Base-by-base conservation (phyloP, 352 stramenopile species). In the Phytophthora brassicae region DNA sequence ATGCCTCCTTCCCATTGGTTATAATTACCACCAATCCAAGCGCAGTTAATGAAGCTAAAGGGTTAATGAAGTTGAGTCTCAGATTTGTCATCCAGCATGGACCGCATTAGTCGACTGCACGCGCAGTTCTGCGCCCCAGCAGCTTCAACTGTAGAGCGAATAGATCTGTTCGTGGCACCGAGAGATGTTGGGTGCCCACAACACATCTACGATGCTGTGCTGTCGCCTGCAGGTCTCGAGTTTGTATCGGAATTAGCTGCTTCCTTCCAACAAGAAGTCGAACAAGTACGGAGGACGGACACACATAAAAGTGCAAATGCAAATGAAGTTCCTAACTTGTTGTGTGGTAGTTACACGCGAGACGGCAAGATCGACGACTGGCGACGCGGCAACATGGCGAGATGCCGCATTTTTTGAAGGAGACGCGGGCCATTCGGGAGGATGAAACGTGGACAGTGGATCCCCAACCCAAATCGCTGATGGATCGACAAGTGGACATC, bases 401-500 rank as follows among this genome's bases (percentile, higher is more conserved):
- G 58, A 83, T 89, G 43, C 93, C 93, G n/a, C 74, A 84, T 43
- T 99, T 98, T 68, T 63, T 93, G 19, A 52, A 74, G 3, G 68
- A 82, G 26, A 96, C 84, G 24, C 73, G 73, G 23, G 63, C 74
- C 38, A 85, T 94, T 46, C 79, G 88, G 20, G 71, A 92, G 26
- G 80, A 89, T 46, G 14, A 64, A 13, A 72, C 53, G 23, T 94
- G 87, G 87, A 70, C 55, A 29, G 64, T 92, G 17, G 81, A 86
- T 26, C 59, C 72, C 2, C 70, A 89, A 29, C 92, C 92, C 4
- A 53, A 53, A 6, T 81, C 84, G 54, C 75, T 98, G 14, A 67
- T 79, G 35, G 92, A 98, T 64, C 88, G 96, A 46, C 84, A 94
- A 24, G 94, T 99, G 9, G 96, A 98, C 73, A 97, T 98, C 49